Base-by-base conservation (phyloP, 1,284 basidiomycete genomes). In the Ceratobasidium sp. region DNA sequence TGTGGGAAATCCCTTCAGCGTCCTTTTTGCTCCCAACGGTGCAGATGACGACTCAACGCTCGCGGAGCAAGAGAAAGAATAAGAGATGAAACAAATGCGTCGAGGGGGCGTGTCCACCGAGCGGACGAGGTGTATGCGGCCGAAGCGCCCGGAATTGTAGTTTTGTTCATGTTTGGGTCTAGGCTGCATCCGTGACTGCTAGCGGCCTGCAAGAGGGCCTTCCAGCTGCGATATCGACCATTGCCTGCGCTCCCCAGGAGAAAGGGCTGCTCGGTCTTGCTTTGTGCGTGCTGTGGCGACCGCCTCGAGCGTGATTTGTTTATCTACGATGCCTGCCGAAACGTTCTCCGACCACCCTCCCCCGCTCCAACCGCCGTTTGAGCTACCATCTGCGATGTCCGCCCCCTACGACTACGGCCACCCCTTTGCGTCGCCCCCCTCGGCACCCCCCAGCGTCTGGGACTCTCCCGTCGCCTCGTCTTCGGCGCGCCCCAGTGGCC, bases 121-220 rank as follows among this genome's bases (percentile, higher is more conserved):
- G 51, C 1, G 25, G 51, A n/a, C 11, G 48, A 30, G 28, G 8
- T 58, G 40, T 56, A 69, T 69, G 64, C 9, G 38, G 38, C 8
- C 33, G 40, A 69, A 58, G 64, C 64, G 64, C 64, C 51, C 51
- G 64, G 51, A 42, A 23, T 28, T 56, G 23, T 66, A 33, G 6
- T 3, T 6, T 33, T 33, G 30, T 67, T 53, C n/a, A n/a, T n/a
- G 33, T 48, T 44, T 36, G 33, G 49, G 54, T 67, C 51, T 64
- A 49, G 7, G 16, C 59, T 51, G 63, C n/a, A 66, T 66, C 63
- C 63, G 63, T 33, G 7, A 48, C n/a, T 66, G 62, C 33, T 53
- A 66, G 30, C 48, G 62, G 62, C 3, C 44, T 18, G 48, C 23
- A 30, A 51, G 46, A 14, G 25, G 36, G 48, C n/a, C 36, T 14